These are phyloP conservation scores for Irpex rosettiformis DNA, from an alignment of 1,284 basidiomycete genomes.

Conservation along the genomic window DNA sequence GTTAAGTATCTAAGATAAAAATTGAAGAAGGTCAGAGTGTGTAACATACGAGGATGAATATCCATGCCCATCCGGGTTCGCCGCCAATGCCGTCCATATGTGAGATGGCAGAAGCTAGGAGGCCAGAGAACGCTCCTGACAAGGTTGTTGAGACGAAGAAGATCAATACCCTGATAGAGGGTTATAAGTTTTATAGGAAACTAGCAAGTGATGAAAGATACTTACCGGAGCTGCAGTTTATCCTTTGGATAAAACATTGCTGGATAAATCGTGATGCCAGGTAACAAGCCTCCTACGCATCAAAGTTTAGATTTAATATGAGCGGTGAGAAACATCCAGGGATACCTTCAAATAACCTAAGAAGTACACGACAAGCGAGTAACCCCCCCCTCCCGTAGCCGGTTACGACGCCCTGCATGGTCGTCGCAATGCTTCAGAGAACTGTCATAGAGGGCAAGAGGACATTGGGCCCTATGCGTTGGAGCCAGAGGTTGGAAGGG, in stretches of 20 bases:
- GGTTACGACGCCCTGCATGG: slow-evolving; percentile 44
- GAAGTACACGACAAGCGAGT: slow-evolving; percentile 57
- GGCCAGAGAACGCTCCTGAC: slow-evolving; percentile 49
- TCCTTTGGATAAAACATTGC: slow-evolving; percentile 59
- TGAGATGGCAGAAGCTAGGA: slow-evolving; percentile 55
- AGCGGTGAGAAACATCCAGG: not conserved
- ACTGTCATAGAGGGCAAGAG: slow-evolving; percentile 54
- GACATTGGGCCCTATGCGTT: slow-evolving; percentile 54
- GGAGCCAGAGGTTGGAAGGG: slow-evolving; percentile 56
- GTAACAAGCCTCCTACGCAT: slow-evolving; percentile 49
- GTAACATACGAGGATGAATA: slow-evolving; percentile 52
- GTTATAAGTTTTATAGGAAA: not conserved
- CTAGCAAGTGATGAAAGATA: slow-evolving; percentile 11
- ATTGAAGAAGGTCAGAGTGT: too few relatives aligned
- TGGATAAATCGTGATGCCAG: slow-evolving; percentile 53
- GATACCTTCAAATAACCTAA: slow-evolving; percentile 59
- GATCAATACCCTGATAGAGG: not conserved
- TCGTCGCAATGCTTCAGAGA: slow-evolving; percentile 54
- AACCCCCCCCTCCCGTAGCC: slow-evolving; percentile 54
- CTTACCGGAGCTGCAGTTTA: slow-evolving; percentile 49
- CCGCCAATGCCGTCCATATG: slow-evolving; percentile 47
- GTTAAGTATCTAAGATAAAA: not conserved
- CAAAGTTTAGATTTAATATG: not conserved
- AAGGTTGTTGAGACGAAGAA: slow-evolving; percentile 3
- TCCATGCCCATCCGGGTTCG: slow-evolving; percentile 57